Base-by-base conservation (phyloP, 2,329 filamentous ascomycete genomes). In the Hawksworthiomyces lignivorus region DNA sequence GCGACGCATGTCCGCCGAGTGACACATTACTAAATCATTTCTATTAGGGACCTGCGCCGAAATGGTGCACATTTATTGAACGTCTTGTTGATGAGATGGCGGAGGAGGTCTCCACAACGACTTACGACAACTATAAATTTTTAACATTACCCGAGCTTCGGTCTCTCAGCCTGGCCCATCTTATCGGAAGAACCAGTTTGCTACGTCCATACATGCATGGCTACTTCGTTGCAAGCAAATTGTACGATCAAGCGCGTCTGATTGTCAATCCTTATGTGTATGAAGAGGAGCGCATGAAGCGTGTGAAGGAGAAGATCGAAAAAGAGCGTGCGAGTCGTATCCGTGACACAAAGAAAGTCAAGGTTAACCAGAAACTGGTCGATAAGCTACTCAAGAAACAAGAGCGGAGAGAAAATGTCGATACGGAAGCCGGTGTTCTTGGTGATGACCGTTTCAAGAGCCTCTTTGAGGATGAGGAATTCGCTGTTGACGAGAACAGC, bases 71-170 rank as follows among this genome's bases (percentile, higher is more conserved):
- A 4, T 97, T 97, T 77, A 69, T 98, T 48, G 94, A 98, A 64
- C 96, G 94, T 56, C 79, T 98, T 56, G 92, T 97, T 9, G 92
- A 98, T 67, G 94, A 98, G 63, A 96, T 98, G 87, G 90, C 90
- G 8, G 90, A 97, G 58, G 79, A 83, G 57, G 70, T 73, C 22
- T 73, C 70, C 46, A 83, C 82, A 22, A 82, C 92, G 53, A 87
- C 92, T 9, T 98, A 98, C 69, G 92, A 98, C 65, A 97, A 98
- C 64, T 97, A 90, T 77, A 98, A 97, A 65, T 98, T 98, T 76
- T 71, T 98, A 57, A 95, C 90, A 2, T 63, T 87, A 47, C 80
- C 86, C 32, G 89, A 98, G 61, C 72, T 98, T 40, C 84, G 85
- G 54, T 78, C 82, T 27, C 75, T 98, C 51, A 94, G 87, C 59